Evolutionary conservation across 805 yeast species (phyloP).

Genomic region (Kodamaea jinghongensis): DNA sequence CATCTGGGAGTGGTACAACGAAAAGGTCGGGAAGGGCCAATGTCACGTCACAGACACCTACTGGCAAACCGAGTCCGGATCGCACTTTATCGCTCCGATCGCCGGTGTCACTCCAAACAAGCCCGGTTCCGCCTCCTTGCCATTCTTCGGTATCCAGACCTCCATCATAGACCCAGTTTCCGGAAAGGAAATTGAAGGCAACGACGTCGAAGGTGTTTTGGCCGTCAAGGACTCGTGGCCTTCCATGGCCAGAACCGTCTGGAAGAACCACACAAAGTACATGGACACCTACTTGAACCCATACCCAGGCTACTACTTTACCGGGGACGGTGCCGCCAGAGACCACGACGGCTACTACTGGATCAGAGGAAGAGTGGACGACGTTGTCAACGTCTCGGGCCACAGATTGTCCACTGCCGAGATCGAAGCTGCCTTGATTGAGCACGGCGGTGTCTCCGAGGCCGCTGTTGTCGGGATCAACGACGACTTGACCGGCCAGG

Average conservation of each 20-base stretch:
- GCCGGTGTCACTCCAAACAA: conserved; percentile 76
- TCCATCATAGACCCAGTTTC: conserved; percentile 70
- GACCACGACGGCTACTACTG: conserved; percentile 82
- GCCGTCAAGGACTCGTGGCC: conserved; percentile 79
- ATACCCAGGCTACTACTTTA: conserved; percentile 77
- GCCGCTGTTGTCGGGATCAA: conserved; percentile 81
- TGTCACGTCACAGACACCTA: conserved; percentile 78
- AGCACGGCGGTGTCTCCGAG: conserved; percentile 68
- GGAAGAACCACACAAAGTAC: conserved; percentile 71
- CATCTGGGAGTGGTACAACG: conserved; percentile 84
- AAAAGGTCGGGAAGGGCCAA: conserved; percentile 64
- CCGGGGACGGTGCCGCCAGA: conserved; percentile 89
- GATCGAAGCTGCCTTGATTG: conserved; percentile 78
- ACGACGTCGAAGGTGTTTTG: conserved; percentile 77
- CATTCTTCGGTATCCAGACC: conserved; percentile 79
- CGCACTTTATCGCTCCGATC: conserved; percentile 73
- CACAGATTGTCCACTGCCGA: conserved; percentile 88
- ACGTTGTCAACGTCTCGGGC: conserved; percentile 84
- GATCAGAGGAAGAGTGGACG: conserved; percentile 86
- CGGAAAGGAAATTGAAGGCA: conserved; percentile 66
- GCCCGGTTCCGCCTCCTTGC: conserved; percentile 83
- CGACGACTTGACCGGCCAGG: conserved; percentile 84
- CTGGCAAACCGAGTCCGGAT: conserved; percentile 89
- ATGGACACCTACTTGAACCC: conserved; percentile 82
- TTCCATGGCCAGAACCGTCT: conserved; percentile 78